These are phyloP conservation scores for Aethionema arabicum DNA, from an alignment of 345 rosid species.

Conservation along the genomic window DNA sequence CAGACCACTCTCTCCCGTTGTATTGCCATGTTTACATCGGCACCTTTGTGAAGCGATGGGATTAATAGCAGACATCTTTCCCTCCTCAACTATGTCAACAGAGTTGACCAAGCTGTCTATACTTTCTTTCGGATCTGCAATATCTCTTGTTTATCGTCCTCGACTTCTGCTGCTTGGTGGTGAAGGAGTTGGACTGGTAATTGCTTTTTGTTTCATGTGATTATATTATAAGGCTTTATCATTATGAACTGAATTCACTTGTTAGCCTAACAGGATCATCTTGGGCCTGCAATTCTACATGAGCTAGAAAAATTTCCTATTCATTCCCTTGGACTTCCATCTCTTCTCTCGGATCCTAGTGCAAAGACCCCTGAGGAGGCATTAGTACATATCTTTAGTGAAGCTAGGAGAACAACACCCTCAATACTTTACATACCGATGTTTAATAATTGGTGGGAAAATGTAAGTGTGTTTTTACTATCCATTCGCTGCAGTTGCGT, in stretches of 20 bases:
- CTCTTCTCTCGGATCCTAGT: slow-evolving; percentile 98
- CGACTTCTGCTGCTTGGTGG: slow-evolving; percentile 79
- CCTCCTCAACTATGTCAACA: slow-evolving; percentile 64
- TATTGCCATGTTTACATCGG: slow-evolving; percentile 83
- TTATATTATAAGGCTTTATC: slow-evolving; percentile 25
- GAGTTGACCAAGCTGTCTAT: slow-evolving; percentile 84
- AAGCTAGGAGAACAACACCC: slow-evolving; percentile 96
- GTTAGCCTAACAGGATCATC: slow-evolving; percentile 93
- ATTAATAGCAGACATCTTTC: slow-evolving; percentile 67
- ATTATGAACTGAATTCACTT: slow-evolving; percentile 56
- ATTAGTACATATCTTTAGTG: slow-evolving; percentile 93
- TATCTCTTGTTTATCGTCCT: slow-evolving; percentile 95
- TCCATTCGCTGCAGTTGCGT: slow-evolving; percentile 18
- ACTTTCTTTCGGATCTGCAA: slow-evolving; percentile 90
- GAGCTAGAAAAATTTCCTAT: slow-evolving; percentile 97
- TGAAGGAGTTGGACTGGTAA: slow-evolving; percentile 98
- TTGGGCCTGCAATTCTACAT: slow-evolving; percentile 96
- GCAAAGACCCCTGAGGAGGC: slow-evolving; percentile 99
- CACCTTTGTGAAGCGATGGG: slow-evolving; percentile 79
- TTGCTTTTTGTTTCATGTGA: slow-evolving; percentile 29
- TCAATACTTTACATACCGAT: slow-evolving; percentile 90
- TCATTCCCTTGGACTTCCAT: slow-evolving; percentile 94
- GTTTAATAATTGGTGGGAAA: slow-evolving; percentile 98
- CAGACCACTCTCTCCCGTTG: slow-evolving; percentile 91
- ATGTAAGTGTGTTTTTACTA: slow-evolving; percentile 51